These are phyloP conservation scores for Novymonas esmeraldas DNA, from an alignment of 208 protist species.

Conservation along the genomic window DNA sequence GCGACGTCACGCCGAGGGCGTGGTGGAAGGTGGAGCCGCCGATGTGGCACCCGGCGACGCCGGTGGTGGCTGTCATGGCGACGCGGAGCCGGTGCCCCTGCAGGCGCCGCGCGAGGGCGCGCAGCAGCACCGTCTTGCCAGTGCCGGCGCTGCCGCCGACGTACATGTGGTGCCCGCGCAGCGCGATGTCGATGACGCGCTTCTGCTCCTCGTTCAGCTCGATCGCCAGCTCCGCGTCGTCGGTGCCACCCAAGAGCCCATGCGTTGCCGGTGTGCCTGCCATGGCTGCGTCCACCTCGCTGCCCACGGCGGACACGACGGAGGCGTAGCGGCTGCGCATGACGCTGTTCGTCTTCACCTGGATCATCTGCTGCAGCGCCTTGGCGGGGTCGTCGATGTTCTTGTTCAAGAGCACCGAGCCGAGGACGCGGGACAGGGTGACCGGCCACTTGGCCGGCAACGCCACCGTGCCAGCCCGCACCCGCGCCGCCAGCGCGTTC, in stretches of 20 bases:
- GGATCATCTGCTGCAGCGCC: constrained; percentile 81
- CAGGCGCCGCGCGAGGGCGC: constrained; percentile 67
- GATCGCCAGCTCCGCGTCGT: constrained; percentile 38
- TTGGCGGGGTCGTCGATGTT: constrained; percentile 71
- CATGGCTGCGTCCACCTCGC: constrained; percentile 23
- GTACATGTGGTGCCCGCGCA: constrained; percentile 85
- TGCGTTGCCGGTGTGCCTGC: constrained; percentile 12
- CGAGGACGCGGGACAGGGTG: constrained; percentile 61
- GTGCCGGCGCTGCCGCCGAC: constrained; percentile 91
- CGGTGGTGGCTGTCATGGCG: constrained; percentile 90
- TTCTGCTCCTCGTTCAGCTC: constrained; percentile 89
- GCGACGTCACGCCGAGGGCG: constrained; percentile 73
- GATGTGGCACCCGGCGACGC: constrained; percentile 91
- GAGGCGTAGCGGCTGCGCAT: constrained; percentile 75
- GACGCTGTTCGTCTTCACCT: constrained; percentile 80
- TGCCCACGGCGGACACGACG: constrained; percentile 55
- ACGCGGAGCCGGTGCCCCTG: constrained; percentile 81
- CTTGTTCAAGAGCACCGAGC: constrained; percentile 59
- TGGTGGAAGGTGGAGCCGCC: constrained; percentile 93
- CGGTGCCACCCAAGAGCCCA: constrained; percentile 29
- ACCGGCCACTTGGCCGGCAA: constrained; percentile 77
- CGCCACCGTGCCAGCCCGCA: constrained; percentile 55
- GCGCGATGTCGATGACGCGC: constrained; percentile 79
- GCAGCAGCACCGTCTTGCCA: constrained; percentile 88
- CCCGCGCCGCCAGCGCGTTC: constrained; percentile 62